Evolutionary conservation across 1,284 basidiomycete species (phyloP).

Genomic region (Peniophora sp.): DNA sequence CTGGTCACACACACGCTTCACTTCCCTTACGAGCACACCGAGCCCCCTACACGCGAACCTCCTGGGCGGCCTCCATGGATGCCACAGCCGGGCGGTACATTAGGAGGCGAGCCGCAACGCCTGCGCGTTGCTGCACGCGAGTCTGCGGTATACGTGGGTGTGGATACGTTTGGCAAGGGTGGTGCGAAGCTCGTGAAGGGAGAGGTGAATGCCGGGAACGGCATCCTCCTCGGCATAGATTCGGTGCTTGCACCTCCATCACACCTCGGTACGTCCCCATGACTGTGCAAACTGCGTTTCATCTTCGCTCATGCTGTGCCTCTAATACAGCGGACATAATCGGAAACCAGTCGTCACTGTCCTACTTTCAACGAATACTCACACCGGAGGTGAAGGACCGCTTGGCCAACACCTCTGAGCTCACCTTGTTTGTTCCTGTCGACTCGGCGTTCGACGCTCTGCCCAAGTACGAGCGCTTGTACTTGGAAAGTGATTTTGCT

Average conservation of each 20-base stretch:
- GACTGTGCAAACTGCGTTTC: background rate
- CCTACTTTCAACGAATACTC: constrained; percentile 64
- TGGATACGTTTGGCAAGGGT: constrained; percentile 64
- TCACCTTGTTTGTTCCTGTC: constrained; percentile 88
- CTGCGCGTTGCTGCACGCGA: constrained; percentile 56
- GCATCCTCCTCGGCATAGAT: constrained; percentile 71
- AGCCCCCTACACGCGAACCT: constrained; percentile 55
- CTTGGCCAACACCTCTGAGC: constrained; percentile 57
- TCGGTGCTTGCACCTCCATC: constrained; percentile 73
- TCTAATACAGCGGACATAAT: constrained; percentile 45
- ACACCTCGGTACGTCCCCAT: constrained; percentile 52
- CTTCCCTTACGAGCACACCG: constrained; percentile 51
- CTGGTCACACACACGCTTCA: constrained; percentile 58
- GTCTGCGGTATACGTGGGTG: constrained; percentile 51
- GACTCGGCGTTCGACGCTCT: constrained; percentile 71
- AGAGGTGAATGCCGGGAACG: constrained; percentile 58
- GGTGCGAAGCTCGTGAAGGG: constrained; percentile 58
- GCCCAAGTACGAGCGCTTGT: constrained; percentile 66
- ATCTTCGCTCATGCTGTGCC: constrained; percentile 1
- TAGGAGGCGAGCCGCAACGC: constrained; percentile 80
- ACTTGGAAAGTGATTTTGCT: constrained; percentile 82
- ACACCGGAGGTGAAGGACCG: constrained; percentile 47
- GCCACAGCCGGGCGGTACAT: constrained; percentile 72
- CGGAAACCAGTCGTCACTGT: constrained; percentile 47
- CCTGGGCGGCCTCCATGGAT: constrained; percentile 79